Conservation (phyloP, 352 stramenopile genomes). For the Blastocystis hominis region DNA sequence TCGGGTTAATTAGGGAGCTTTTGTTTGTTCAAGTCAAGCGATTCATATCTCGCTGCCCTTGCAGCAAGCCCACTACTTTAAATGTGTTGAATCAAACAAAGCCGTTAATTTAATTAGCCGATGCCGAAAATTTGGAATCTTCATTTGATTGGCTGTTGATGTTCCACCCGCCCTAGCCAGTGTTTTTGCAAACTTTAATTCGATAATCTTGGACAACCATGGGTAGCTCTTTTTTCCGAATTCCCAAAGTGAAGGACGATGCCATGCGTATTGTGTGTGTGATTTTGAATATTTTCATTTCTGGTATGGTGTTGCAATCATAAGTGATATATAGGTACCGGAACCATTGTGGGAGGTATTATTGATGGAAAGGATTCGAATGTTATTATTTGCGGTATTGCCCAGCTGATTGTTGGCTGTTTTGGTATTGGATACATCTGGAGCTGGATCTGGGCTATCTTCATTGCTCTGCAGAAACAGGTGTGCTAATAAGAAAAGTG, state of each 20-base stretch:
- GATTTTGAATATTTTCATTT: slow-evolving; percentile 39
- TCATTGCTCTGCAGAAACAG: slow-evolving; percentile 12
- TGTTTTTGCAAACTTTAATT: background rate
- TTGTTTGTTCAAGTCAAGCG: background rate
- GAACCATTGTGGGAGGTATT: slow-evolving; percentile 34
- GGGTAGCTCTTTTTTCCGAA: slow-evolving; percentile 16
- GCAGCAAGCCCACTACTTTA: too few relatives aligned
- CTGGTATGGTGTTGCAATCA: background rate
- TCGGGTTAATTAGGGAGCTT: background rate
- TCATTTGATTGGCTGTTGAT: background rate
- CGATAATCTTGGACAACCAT: background rate
- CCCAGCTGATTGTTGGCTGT: background rate
- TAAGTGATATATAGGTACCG: background rate
- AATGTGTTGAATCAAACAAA: too few relatives aligned
- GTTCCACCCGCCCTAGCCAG: background rate
- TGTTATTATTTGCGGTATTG: slow-evolving; percentile 23
- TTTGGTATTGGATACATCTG: slow-evolving; percentile 5
- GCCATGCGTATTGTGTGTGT: slow-evolving; percentile 27
- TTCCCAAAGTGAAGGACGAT: slow-evolving; percentile 51
- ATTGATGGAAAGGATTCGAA: background rate
- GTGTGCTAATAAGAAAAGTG: background rate
- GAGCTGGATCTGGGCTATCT: slow-evolving; percentile 37
- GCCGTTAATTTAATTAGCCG: too few relatives aligned
- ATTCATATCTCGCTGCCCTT: background rate
- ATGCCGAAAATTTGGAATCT: too few relatives aligned